Base-by-base conservation (phyloP, 2,329 filamentous ascomycete genomes). In the Penicillium sp. region DNA sequence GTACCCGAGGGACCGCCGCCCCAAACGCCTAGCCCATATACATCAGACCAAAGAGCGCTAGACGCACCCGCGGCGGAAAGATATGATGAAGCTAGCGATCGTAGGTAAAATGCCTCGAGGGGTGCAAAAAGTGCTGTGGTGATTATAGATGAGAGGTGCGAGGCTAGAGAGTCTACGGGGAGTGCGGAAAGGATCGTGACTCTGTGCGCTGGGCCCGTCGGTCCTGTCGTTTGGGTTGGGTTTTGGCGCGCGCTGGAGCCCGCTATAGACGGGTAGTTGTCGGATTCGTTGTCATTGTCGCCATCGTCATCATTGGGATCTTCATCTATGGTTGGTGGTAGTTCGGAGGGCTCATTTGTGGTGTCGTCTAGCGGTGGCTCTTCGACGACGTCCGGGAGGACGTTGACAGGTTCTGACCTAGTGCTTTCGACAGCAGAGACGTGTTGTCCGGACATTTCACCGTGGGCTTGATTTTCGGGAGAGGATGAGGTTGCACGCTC, bases 131-230 rank as follows among this genome's bases (percentile, higher is more conserved):
- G 64, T n/a, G 76, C 66, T 13, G 67, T 73, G 8, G 75, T 78
- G 44, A 78, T 66, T 41, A 79, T 64, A 6, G 74, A 71, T 7
- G 79, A 74, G 26, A 80, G 67, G 52, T 80, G 77, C 5, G 76
- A 79, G 21, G 79, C 74, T 29, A 81, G 71, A 7, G 78, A 76
- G 65, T 81, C 78, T 11, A 76, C 75, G 5, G 78, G 76, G 38
- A 78, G 75, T 8, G 75, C 75, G 4, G 78, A 80, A 29, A 81
- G 76, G 17, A 80, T 75, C 4, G 78, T 81, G 17, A 81, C 74
- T 50, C 78, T 73, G 64, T 79, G 78, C 23, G 74, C 67, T 9
- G 66, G 63, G 31, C 67, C 53, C 17, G 61, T 56, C 17, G 60
- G 11, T 38, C 38, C 54, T 46, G 44, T 29, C 15, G 29, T 38